Base-by-base conservation (phyloP, 164 flowering plant genomes). In the Umbellularia californica region DNA sequence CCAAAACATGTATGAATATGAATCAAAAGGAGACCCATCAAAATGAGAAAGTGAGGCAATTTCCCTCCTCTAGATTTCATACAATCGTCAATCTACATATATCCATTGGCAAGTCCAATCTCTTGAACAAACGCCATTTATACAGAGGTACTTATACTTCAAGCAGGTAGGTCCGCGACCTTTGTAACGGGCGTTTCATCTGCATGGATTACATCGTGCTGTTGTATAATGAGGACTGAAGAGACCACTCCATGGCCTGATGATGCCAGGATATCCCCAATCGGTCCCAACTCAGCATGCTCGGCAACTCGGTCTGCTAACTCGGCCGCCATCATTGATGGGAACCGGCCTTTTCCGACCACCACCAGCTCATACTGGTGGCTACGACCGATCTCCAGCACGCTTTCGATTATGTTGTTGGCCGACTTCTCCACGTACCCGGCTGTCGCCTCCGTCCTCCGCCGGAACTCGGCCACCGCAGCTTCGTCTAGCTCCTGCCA, bases 171-270 rank as follows among this genome's bases (percentile, higher is more conserved):
- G 19, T 51, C 20, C 9, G 65, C 71, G 3, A 77, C 64, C 79
- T 79, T 78, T 0, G 77, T 74, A 62, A 72, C 81, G 0, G 86
- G 84, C 22, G 71, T 74, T 64, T 81, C 81, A 5, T 85, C 73
- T 0, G 62, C 68, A 27, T 78, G 78, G 20, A 66, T 72, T 7
- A 52, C 7, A 33, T 82, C 85, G 47, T 87, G 91, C 41, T 87
- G 92, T 73, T 91, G 98, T 19, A 93, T 76, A 27, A 93, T 89
- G 0, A 93, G 84, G 28, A 89, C 90, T 0, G 98, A 93, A 0
- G 88, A 82, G 41, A 68, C 33, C 0, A 90, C 74, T 3, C 90
- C 88, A 9, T 76, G 74, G 30, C 76, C 78, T 0, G 93, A 70
- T 2, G 92, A 84, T 0, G 97, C 89, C 79, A 93, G 75, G 0